Percentiles rank a stretch among this genome's conserved stretches.
Evolutionary conservation across 306 rosid species (phyloP).

Genomic region (Malus sylvestris): DNA sequence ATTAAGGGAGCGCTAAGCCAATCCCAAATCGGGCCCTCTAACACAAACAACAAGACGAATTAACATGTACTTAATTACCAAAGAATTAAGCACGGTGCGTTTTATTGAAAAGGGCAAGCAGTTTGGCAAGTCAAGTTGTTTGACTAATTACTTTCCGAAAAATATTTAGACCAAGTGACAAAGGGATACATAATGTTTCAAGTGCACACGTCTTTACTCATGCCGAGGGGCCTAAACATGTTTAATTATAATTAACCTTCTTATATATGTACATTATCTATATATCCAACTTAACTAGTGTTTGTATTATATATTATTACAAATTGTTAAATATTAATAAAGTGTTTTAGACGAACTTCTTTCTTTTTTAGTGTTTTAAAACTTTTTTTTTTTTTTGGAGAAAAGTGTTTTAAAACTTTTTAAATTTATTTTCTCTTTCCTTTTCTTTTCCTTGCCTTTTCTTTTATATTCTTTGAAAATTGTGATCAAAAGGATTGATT

Average conservation of each 20-base stretch:
- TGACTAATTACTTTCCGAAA: conserved; percentile 37
- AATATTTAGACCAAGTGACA: conserved; percentile 18
- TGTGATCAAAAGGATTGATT: conserved; percentile 34
- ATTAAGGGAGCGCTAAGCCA: conserved; percentile 55
- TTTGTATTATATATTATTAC: neutral
- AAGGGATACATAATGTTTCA: conserved; percentile 29
- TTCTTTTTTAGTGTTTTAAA: conserved; percentile 13
- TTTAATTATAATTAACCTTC: neutral
- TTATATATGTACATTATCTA: neutral
- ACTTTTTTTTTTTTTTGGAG: neutral
- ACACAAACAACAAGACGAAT: conserved; percentile 77
- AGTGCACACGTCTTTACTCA: neutral
- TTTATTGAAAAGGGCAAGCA: conserved; percentile 43
- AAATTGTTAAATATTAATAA: conserved; percentile 5
- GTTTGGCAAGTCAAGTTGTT: conserved; percentile 34
- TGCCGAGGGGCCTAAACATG: neutral
- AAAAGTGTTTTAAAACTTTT: conserved; percentile 4
- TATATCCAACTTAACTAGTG: neutral
- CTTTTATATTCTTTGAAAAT: conserved; percentile 25
- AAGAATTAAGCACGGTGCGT: conserved; percentile 29
- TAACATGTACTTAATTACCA: conserved; percentile 36
- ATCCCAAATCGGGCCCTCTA: conserved; percentile 30
- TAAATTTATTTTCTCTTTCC: conserved; percentile 16
- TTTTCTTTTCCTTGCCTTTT: conserved; percentile 7
- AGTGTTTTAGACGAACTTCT: conserved; percentile 20